These are phyloP conservation scores for Populus hybrid DNA, from an alignment of 441 rosid genomes.

Conservation along the genomic window DNA sequence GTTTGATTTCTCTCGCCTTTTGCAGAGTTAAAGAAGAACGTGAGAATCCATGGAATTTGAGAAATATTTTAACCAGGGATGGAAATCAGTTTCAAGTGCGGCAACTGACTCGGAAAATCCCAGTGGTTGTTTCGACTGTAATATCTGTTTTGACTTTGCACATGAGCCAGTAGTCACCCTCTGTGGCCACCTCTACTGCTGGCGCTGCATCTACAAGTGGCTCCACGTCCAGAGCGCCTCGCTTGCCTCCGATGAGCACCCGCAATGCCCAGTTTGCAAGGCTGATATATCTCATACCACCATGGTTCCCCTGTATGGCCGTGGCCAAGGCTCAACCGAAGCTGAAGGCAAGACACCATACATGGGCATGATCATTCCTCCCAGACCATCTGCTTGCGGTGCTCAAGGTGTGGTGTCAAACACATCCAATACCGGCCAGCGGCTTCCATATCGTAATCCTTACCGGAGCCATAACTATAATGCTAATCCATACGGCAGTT, in stretches of 20 bases:
- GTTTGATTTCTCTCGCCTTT: conserved; percentile 1
- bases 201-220: conserved; percentile 96
- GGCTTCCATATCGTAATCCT: conserved; percentile 50
- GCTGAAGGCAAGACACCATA: conserved; percentile 33
- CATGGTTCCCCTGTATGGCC: conserved; percentile 85
- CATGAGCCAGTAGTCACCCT: conserved; percentile 84
- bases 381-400: conserved; percentile 55
- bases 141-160: conserved; percentile 73
- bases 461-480: conserved; percentile 39
- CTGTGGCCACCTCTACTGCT: conserved; percentile 91
- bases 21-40: conserved; percentile 17
- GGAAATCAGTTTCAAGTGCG: conserved; percentile 42
- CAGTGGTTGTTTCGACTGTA: conserved; percentile 70
- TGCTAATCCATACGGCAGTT: conserved; percentile 29
- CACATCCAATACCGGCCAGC: conserved; percentile 34
- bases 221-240: conserved; percentile 75
- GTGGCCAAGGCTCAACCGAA: conserved; percentile 48
- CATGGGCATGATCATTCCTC: conserved; percentile 46
- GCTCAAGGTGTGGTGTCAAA: conserved; percentile 31
- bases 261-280: conserved; percentile 84
- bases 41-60: conserved; percentile 41
- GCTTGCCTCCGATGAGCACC: conserved; percentile 55
- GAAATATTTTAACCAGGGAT: conserved; percentile 42
- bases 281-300: conserved; percentile 63
- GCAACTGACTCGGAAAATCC: conserved; percentile 30